phyloP scores from a whole-genome alignment of 345 rosid genomes.

The Eucalyptus sp. region DNA sequence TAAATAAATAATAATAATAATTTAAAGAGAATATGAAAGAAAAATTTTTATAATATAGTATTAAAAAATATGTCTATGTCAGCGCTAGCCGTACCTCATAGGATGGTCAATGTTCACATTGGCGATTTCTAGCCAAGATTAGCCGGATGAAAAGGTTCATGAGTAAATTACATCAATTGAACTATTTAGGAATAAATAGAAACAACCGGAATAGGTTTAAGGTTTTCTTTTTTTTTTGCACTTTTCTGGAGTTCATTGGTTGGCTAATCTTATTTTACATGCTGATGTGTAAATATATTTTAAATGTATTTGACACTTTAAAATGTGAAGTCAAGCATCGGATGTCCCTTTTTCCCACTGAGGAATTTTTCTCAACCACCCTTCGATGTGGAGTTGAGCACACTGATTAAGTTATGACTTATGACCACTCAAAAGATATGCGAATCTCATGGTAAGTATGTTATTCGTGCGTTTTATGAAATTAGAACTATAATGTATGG shows the following conservation, averaged over 20 bases:
- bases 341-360: background rate
- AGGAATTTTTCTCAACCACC: background rate
- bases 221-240: rapidly evolving
- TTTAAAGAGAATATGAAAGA: background rate
- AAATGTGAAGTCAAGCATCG: background rate
- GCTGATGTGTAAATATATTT: background rate
- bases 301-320: background rate
- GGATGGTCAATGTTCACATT: too few relatives aligned
- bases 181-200: too few relatives aligned
- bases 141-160: rapidly evolving
- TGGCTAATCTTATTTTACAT: background rate
- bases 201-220: background rate
- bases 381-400: background rate
- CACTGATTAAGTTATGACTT: background rate
- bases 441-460: background rate
- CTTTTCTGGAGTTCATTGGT: background rate
- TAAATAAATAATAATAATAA: too few relatives aligned
- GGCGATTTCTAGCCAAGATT: too few relatives aligned
- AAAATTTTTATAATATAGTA: too few relatives aligned
- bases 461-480: background rate
- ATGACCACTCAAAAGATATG: background rate
- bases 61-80: too few relatives aligned
- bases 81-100: rapidly evolving
- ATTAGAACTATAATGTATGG: background rate
- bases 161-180: too few relatives aligned